Base-by-base conservation (phyloP, 305 asterid genomes). In the Ilex paraguariensis region DNA sequence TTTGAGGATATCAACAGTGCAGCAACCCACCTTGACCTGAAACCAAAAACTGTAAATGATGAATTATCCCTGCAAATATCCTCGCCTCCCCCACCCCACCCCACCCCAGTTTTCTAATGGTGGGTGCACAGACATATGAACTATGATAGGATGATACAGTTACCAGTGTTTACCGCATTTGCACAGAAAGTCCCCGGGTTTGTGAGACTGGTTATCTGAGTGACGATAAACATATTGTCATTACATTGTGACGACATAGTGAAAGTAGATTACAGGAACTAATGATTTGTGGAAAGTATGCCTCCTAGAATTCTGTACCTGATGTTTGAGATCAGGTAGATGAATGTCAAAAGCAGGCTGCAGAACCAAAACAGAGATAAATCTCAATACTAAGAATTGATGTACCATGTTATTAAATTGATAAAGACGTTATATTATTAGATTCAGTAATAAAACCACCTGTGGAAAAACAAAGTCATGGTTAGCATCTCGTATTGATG, bases 391-490 rank as follows among this genome's bases (percentile, higher is more conserved):
- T 55, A 64, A 21, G 46, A 56, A 21, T 1, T 21, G 28, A 21
- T 21, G 39, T 45, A 52, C 56, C 15, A 52, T 13, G 31, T 13
- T 7, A 17, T 55, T 17, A 9, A 5, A 17, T 55, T 16, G 31
- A 14, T 50, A 50, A 45, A 45, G 3, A 45, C 3, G 11, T 7
- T 8, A 45, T 7, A 45, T 45, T 55, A 21, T 17, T 5, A 5
- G n/a, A 3, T 55, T 55, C 59, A 55, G 31, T 3, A 45, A 66
- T 44, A 53, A 76, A 65, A 59, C 75, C 65, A 85, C 98, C 83
- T 92, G 98, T 66, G 98, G 97, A 76, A 85, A 89, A 64, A 89
- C 95, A 57, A 77, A 82, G 78, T 93, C 99, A 62, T 90, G 99
- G 81, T 88, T 76, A 44, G 97, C 95, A 90, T 93, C 99, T 70